These are phyloP conservation scores for Taphrina deformans DNA, from an alignment of 1,139 yeast genomes.

Conservation along the genomic window DNA sequence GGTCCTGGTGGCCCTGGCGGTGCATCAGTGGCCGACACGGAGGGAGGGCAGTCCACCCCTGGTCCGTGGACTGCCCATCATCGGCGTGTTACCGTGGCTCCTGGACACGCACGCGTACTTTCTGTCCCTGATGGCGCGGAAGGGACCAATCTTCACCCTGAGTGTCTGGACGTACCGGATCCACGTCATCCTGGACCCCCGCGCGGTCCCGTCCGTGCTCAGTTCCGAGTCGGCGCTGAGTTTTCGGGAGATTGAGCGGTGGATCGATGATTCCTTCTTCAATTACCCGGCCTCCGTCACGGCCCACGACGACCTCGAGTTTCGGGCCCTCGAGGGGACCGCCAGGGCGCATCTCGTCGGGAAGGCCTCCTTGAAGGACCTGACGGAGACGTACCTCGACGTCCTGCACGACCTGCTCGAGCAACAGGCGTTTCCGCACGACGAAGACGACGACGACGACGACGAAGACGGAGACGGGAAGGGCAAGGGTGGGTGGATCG, in stretches of 20 bases:
- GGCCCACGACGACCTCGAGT: background rate
- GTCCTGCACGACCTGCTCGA: background rate
- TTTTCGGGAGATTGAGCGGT: slow-evolving; percentile 1
- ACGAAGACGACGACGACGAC: background rate
- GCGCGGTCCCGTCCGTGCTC: background rate
- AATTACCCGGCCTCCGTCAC: background rate
- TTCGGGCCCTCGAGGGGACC: background rate
- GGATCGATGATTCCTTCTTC: background rate
- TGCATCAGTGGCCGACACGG: background rate
- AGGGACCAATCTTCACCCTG: background rate
- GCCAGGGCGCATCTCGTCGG: background rate
- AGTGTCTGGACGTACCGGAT: background rate
- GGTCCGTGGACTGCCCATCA: background rate
- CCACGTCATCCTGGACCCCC: background rate
- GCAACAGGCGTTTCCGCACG: too few relatives aligned
- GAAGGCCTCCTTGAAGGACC: background rate
- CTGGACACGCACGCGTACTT: background rate
- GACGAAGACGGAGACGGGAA: background rate
- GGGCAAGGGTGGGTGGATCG: background rate
- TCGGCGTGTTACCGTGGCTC: background rate
- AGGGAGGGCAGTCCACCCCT: background rate
- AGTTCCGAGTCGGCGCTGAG: background rate
- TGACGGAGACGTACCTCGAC: background rate
- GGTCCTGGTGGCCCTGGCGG: background rate
- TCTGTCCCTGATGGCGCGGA: background rate